Evolutionary conservation across 2,329 filamentous ascomycete genomes (phyloP), one percentile per base, ranked within the genome.

Genomic region (Fusarium miscanthi): DNA sequence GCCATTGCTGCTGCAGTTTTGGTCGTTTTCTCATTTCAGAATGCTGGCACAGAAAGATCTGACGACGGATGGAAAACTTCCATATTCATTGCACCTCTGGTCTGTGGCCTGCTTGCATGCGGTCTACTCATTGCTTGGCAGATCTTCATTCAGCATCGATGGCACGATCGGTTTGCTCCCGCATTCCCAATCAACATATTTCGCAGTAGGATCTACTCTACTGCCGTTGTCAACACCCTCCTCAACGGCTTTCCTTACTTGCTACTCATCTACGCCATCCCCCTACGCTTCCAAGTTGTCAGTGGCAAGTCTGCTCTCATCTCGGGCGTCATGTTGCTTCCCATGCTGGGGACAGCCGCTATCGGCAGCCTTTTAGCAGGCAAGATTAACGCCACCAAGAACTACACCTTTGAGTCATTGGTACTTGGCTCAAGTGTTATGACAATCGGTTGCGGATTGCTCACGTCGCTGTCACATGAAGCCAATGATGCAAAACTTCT

Each of bases 21-120:
- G 5, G 81, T 90, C 8, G 86, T 90, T 0, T 90, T 89, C 71
- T 81, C 88, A 4, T 89, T 91, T 62, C 88, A 91, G 72, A 85
- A 85, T 69, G 84, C 84, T 6, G 85, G 85, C 1, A 75, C 76
- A 3, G 51, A 64, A n/a, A 76, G 78, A 0, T 69, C 79, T 6
- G 63, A 69, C 2, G 68, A 80, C n/a, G 74, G 79, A 42, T 90
- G 87, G 87, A 77, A 82, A 12, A 80, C 81, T 27, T 79, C 77
- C 8, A 52, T 78, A 8, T 82, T 82, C 46, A 67, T 82, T 33
- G 80, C 74, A 0, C 80, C 81, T 7, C 30, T 82, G 16, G 38
- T 75, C 2, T 68, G 71, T 14, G 81, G 81, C 11, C 12, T 81
- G 8, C 9, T 77, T 5, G 76, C 77, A 27, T 81, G 79, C 75